A percentile compares a stretch with the other conserved stretches of the same genome.
phyloP scores from a whole-genome alignment of 495 filamentous ascomycete species.

The Lichenothelia convexa region DNA sequence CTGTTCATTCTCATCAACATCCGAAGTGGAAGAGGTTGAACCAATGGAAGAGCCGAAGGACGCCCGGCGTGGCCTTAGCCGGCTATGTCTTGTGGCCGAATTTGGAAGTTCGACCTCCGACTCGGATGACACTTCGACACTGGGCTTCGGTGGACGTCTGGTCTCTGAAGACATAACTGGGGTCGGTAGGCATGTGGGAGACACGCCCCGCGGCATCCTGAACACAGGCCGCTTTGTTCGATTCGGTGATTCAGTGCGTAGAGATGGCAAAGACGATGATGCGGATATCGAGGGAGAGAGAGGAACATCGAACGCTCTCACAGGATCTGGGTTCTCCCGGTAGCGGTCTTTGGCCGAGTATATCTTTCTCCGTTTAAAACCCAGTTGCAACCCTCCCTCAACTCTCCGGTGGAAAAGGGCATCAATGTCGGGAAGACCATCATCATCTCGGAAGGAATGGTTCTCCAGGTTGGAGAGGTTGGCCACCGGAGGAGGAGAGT shows the following conservation, averaged over 20 bases:
- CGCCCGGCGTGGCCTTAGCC: not conserved
- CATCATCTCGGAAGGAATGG: constrained; percentile 8
- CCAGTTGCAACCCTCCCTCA: not conserved
- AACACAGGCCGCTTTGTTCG: not conserved
- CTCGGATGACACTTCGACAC: not conserved
- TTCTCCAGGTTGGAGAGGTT: no score
- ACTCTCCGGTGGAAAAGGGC: constrained; percentile 3
- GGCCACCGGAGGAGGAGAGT: no score
- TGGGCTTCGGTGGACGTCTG: not conserved
- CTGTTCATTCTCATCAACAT: constrained; percentile 11
- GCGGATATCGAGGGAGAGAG: constrained; percentile 23
- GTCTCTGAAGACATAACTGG: constrained; percentile 8
- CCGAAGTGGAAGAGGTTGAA: constrained; percentile 5
- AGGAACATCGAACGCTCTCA: constrained; percentile 12
- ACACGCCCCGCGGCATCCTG: constrained; percentile 14
- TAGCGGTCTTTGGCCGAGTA: not conserved
- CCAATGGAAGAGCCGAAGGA: constrained; percentile 2
- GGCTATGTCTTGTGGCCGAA: not conserved
- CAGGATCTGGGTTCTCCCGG: not conserved
- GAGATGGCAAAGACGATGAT: no score
- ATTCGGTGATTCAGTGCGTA: no score
- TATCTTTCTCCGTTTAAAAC: constrained; percentile 9
- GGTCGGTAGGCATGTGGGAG: constrained; percentile 12
- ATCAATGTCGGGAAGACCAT: constrained; percentile 13
- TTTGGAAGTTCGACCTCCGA: not conserved